Base-by-base conservation (phyloP, 371 early-diverging fungal species). In the Mortierella sp. region DNA sequence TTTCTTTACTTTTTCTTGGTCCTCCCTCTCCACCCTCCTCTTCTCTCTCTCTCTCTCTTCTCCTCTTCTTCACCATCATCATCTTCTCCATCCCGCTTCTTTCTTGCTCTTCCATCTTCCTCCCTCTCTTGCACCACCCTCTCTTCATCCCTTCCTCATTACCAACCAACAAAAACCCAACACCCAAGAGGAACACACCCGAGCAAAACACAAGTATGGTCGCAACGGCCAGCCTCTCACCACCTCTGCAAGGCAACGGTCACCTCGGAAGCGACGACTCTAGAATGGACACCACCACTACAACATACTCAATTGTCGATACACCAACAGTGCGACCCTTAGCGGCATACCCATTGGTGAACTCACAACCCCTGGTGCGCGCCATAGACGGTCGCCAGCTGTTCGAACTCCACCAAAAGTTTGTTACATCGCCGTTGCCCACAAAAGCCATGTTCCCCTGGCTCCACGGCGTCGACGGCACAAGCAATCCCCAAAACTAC, bases 401-500 rank as follows among this genome's bases (percentile, higher is more conserved):
- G 70, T 78, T 81, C 41, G 70, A 77, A 35, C 70, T 88, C 32
- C 87, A 88, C 70, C 87, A 81, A 60, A 71, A 75, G 68, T 93
- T 91, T 72, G 75, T 85, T 51, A 74, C 84, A 1, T 84, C 89
- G 6, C 91, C 92, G 1, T 75, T 93, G 48, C 94, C 94, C 7
- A 86, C 90, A 38, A 88, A 91, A 55, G 86, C 91, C 27, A 82
- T 93, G 58, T 93, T 93, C 86, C 94, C 94, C 5, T 93, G 94
- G 94, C 85, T 93, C 0, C 94, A 93, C 80, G 94, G 93, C 35
- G 91, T 93, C 10, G 91, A 93, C 63, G 94, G 94, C 12, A 75
- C 77, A 0, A 89, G 79, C 65, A 81, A 82, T 63, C 88, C 87
- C 27, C 94, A 93, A 72, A 92, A 91, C 77, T 78, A 90, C 48